Conservation (phyloP, 129 eudicot genomes). For the Scalesia atractyloides region DNA sequence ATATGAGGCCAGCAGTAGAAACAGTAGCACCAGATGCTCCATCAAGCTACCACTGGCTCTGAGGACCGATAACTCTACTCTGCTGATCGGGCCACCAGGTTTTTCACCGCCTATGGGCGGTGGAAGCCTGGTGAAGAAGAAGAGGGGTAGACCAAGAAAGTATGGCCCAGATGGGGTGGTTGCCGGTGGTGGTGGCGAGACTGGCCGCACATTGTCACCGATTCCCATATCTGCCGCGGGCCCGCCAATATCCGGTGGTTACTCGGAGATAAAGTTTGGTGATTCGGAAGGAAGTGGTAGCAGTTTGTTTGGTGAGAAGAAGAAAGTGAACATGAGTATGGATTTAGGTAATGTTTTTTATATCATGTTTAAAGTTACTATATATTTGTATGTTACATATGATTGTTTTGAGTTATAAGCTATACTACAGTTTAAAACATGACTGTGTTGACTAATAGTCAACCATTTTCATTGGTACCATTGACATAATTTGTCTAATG, state of each 20-base stretch:
- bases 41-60: slow-evolving; percentile 57
- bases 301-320: slow-evolving; percentile 35
- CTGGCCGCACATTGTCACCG: slow-evolving; percentile 42
- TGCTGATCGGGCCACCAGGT: slow-evolving; percentile 27
- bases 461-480: neutral
- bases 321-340: slow-evolving; percentile 38
- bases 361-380: neutral
- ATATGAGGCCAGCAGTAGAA: slow-evolving; percentile 48
- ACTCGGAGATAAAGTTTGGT: slow-evolving; percentile 36
- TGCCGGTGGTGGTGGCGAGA: slow-evolving; percentile 23
- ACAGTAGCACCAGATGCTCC: slow-evolving; percentile 51
- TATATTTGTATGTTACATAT: neutral
- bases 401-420: neutral
- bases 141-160: slow-evolving; percentile 87
- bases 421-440: neutral
- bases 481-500: neutral
- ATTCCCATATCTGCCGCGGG: slow-evolving; percentile 54
- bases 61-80: slow-evolving; percentile 39
- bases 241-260: slow-evolving; percentile 34
- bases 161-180: slow-evolving; percentile 56
- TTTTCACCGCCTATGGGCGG: slow-evolving; percentile 24
- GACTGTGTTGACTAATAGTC: slow-evolving; percentile 4
- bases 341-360: slow-evolving; percentile 46
- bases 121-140: slow-evolving; percentile 55
- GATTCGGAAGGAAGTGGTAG: slow-evolving; percentile 46